These are phyloP conservation scores for Bryum argenteum DNA, from an alignment of 225 moss, liverwort and hornwort species.

Conservation along the genomic window DNA sequence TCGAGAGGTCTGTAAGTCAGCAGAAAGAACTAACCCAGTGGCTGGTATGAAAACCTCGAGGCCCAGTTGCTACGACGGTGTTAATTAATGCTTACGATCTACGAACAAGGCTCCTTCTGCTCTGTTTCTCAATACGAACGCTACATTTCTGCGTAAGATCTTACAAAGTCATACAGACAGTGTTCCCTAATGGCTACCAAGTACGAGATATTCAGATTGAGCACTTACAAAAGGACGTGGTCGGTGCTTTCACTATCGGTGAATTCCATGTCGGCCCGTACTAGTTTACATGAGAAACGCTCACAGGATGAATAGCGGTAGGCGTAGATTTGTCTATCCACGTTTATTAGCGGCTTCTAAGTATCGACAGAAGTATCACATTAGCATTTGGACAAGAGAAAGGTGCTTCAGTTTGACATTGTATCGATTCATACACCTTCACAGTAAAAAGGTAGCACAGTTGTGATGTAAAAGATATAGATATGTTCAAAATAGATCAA, in stretches of 20 bases:
- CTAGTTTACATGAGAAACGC: not conserved
- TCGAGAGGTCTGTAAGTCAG: not conserved
- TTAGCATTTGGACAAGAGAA: slow-evolving; percentile 3
- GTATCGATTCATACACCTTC: not conserved
- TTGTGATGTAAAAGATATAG: not conserved
- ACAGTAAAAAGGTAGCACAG: slow-evolving; percentile 11
- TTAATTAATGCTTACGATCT: not conserved
- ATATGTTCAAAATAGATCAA: slow-evolving; percentile 23
- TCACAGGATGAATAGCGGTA: slow-evolving; percentile 15
- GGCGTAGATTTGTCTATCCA: not conserved
- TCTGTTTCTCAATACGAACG: too few species aligned
- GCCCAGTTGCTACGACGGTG: not conserved
- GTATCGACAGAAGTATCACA: not conserved
- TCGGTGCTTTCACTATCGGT: slow-evolving; percentile 1
- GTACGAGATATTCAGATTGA: too few species aligned
- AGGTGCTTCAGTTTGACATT: not conserved
- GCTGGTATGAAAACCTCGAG: slow-evolving; percentile 8
- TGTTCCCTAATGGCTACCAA: not conserved
- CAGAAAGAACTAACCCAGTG: not conserved
- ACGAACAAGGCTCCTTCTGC: slow-evolving; percentile 2
- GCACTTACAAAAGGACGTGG: not conserved
- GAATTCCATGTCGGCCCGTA: not conserved
- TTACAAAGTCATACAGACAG: not conserved
- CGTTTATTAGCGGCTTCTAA: not conserved
- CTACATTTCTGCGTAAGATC: slow-evolving; percentile 11